These are phyloP conservation scores for Vinca major DNA, from an alignment of 305 asterid species.

Conservation along the genomic window DNA sequence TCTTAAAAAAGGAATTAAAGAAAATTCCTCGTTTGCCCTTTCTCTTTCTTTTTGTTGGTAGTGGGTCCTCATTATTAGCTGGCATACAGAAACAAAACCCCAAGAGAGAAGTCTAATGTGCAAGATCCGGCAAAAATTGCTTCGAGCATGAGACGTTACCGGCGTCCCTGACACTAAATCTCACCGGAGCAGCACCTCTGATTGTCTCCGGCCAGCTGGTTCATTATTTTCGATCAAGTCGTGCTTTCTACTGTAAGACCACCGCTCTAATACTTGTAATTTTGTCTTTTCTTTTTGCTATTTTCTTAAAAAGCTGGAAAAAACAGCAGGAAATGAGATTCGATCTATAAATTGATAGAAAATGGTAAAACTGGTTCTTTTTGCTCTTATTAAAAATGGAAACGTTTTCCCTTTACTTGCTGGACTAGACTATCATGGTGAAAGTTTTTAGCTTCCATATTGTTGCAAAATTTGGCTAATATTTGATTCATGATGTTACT, in stretches of 20 bases:
- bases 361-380: background rate
- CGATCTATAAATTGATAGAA: background rate
- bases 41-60: too few species aligned
- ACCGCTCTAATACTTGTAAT: background rate
- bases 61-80: too few species aligned
- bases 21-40: too few species aligned
- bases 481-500: slow-evolving; percentile 1
- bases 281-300: background rate
- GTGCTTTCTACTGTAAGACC: slow-evolving; percentile 3
- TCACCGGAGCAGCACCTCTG: slow-evolving; percentile 15
- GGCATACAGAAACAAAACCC: too few species aligned
- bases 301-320: background rate
- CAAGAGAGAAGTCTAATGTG: background rate
- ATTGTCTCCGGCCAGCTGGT: slow-evolving; percentile 13
- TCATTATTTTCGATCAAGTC: background rate
- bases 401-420: background rate
- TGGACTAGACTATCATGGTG: background rate
- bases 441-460: background rate
- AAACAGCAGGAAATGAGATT: background rate
- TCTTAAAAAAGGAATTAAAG: too few species aligned
- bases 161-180: slow-evolving; percentile 6
- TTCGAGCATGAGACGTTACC: background rate
- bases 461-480: background rate
- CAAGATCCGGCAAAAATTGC: background rate
- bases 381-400: background rate